Base-by-base conservation (phyloP, 1,139 yeast species). In the Schwanniomyces etchellsii region DNA sequence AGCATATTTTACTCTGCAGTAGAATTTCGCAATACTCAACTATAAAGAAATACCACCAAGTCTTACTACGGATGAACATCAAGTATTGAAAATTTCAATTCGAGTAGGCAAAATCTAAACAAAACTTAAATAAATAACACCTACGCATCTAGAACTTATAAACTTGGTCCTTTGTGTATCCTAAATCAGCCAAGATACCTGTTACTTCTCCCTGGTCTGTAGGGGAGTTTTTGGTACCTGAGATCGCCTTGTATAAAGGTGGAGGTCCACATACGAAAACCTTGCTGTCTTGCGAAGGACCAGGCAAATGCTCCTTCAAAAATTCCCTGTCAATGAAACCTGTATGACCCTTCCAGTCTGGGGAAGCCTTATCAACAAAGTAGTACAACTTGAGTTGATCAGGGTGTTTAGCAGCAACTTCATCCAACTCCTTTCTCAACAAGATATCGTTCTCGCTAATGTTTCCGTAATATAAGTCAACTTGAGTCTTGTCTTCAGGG, bases 181-280 rank as follows among this genome's bases (percentile, higher is more conserved):
- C 96, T 47, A 93, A 74, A 26, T 91, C 96, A 50, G 77, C 77
- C 55, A 93, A 77, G 33, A 77, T 74, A 51, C 99, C 99, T 24
- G 79, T 67, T 36, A 93, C 74, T 62, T 85, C 96, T 60, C 98
- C 98, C 68, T 91, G 98, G 54, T 89, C 97, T 35, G 80, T 53
- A 47, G 96, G 95, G 32, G 94, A 79, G 28, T 63, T 70, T 74
- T 91, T 91, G 48, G 62, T 59, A 53, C 98, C 99, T 25, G 96
- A 86, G 45, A 58, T 35, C 30, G 63, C 60, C 35, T 55, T 52
- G 43, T 56, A 56, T 30, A 58, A 46, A 26, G 52, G 59, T 38
- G 96, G 96, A 35, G 99, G 98, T 18, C 99, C 96, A 60, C 98
- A 93, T 35, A 91, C 61, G 49, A 91, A 74, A 40, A 91, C 62